phyloP scores from a whole-genome alignment of 306 rosid species.

The Cucurbita ficifolia region DNA sequence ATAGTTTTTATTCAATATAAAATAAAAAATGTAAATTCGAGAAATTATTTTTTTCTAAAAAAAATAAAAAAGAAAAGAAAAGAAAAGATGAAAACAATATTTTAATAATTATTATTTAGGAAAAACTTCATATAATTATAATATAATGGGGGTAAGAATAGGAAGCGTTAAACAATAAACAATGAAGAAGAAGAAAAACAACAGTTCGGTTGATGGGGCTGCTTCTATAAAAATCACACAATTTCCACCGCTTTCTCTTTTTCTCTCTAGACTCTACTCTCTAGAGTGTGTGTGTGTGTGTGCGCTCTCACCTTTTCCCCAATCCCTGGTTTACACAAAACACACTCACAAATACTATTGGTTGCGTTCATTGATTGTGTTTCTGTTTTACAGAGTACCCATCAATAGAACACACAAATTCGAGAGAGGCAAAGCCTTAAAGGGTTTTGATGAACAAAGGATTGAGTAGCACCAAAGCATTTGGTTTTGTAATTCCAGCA shows the following conservation, averaged over 20 bases:
- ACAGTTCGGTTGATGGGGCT: too few species aligned
- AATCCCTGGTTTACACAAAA: constrained; percentile 28
- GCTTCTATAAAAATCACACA: not conserved
- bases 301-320: not conserved
- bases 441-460: not conserved
- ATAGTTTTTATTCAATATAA: too few species aligned
- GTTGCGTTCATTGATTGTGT: constrained; percentile 71
- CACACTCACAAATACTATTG: constrained; percentile 57
- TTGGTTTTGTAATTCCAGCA: not conserved
- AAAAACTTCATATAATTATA: too few species aligned
- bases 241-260: not conserved
- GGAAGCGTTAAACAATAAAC: too few species aligned
- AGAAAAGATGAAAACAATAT: too few species aligned
- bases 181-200: not conserved
- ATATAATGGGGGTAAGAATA: too few species aligned
- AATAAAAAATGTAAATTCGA: not conserved
- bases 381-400: constrained; percentile 18
- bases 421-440: not conserved
- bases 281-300: too few species aligned
- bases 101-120: too few species aligned
- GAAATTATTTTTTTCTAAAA: too few species aligned
- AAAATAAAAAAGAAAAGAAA: not conserved
- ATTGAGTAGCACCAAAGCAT: constrained; percentile 13
- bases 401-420: not conserved
- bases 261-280: not conserved